A percentile compares a stretch with the other conserved stretches of the same genome.
phyloP scores from a whole-genome alignment of 345 rosid genomes.

The Adansonia digitata region DNA sequence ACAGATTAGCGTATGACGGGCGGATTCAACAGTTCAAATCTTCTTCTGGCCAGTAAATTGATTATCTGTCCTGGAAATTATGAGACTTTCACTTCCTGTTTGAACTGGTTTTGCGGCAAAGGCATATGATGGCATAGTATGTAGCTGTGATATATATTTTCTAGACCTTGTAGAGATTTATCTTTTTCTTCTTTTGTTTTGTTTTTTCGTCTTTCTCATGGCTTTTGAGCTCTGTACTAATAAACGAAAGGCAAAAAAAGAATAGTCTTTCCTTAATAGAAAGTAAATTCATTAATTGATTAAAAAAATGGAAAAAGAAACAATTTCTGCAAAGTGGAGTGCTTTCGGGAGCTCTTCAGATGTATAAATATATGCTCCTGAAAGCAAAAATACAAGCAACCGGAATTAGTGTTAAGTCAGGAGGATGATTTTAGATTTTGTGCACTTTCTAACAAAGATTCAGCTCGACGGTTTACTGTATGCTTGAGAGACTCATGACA shows the following conservation, averaged over 20 bases:
- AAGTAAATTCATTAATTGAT: background rate
- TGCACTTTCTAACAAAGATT: background rate
- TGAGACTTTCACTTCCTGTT: background rate
- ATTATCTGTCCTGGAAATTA: constrained; percentile 4
- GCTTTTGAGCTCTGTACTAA: no score
- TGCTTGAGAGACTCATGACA: background rate
- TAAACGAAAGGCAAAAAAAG: constrained; percentile 4
- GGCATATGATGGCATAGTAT: constrained; percentile 17
- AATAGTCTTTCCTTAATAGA: background rate
- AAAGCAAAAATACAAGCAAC: background rate
- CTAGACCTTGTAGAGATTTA: constrained; percentile 6
- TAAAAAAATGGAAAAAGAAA: no score
- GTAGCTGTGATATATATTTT: constrained; percentile 17
- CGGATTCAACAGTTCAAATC: constrained; percentile 55
- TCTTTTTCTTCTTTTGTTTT: background rate
- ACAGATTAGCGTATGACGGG: constrained; percentile 66
- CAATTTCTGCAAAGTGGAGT: background rate
- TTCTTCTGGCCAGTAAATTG: constrained; percentile 50
- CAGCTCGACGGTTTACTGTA: background rate
- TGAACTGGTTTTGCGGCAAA: constrained; percentile 17
- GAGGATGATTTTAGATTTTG: background rate
- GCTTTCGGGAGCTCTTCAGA: background rate
- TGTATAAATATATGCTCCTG: background rate
- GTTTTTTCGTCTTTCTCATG: no score
- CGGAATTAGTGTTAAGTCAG: background rate